Evolutionary conservation across 2,329 filamentous ascomycete species (phyloP).

Genomic region (Epicoccum sorghinum): DNA sequence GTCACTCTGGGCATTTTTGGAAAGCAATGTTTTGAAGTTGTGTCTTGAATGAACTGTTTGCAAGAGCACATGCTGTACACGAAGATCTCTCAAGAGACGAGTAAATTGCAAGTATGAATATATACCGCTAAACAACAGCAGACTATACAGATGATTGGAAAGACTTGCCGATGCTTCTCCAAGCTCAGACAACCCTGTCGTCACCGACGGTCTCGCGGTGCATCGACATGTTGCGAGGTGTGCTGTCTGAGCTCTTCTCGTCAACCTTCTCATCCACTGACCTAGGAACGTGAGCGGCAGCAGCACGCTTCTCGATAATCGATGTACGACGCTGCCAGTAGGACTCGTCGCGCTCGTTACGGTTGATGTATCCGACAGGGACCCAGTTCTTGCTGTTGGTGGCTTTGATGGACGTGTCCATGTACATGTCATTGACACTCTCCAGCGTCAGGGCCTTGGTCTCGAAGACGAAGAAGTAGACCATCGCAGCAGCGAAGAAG

Average conservation of each 20-base stretch:
- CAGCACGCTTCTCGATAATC: constrained; percentile 20
- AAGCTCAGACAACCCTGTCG: constrained; percentile 15
- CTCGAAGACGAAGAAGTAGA: constrained; percentile 47
- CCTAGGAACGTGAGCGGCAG: constrained; percentile 11
- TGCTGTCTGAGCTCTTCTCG: constrained; percentile 26
- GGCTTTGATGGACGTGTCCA: constrained; percentile 32
- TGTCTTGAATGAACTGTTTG: background rate
- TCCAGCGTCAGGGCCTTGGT: constrained; percentile 44
- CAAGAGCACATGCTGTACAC: background rate
- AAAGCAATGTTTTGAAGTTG: background rate
- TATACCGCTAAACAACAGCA: no score
- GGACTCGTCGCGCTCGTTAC: constrained; percentile 35
- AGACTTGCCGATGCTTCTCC: background rate
- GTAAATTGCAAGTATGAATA: background rate
- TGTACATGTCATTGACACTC: constrained; percentile 46
- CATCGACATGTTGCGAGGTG: constrained; percentile 29
- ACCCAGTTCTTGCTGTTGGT: constrained; percentile 43
- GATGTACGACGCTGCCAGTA: constrained; percentile 37
- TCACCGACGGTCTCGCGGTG: constrained; percentile 29
- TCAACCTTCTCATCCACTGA: constrained; percentile 26
- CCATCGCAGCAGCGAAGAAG: constrained; percentile 34
- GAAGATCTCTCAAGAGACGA: background rate
- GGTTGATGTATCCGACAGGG: constrained; percentile 39
- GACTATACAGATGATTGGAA: background rate
- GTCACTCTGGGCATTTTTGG: no score